Base-by-base conservation (phyloP, 2,329 filamentous ascomycete species). In the Camillea tinctor region DNA sequence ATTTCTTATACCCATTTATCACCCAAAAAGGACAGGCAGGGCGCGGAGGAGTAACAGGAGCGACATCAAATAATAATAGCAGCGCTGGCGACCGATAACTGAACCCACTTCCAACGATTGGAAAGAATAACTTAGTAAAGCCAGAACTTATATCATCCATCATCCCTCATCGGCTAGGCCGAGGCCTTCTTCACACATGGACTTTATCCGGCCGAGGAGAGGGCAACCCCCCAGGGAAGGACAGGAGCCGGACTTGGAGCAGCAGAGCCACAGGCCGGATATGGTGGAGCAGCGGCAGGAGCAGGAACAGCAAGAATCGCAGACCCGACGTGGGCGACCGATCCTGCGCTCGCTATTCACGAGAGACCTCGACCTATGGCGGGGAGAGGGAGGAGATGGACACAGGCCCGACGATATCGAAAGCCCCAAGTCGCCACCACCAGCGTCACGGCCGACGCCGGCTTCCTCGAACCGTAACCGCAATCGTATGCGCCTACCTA, bases 401-500 rank as follows among this genome's bases (percentile, higher is more conserved):
- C 36, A 61, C 7, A 59, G 59, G 40, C 15, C 66, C 51, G 72
- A 71, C 21, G 73, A 72, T 19, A 74, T 79, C 19, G 75, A 79
- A 52, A 80, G 76, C 20, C 80, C 81, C 36, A 85, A 85, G 67
- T 78, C 79, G 1, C 79, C 59, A 50, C 24, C 52, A 40, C 54
- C 81, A 2, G 73, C 26, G 26, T 11, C 3, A 11, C 26, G 26
- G 26, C 13, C 26, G 3, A 66, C 76, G 22, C 75, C 80, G 11
- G 76, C n/a, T n/a, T n/a, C n/a, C n/a, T n/a, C n/a, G n/a, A n/a
- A n/a, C n/a, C n/a, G n/a, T n/a, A n/a, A n/a, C n/a, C n/a, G 75
- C 26, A 77, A 77, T 23, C 72, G 77, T 54, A 66, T 81, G 23
- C 71, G 76, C 57, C 69, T 81, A 23, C 78, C 79, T 1, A 74